Base-by-base conservation (phyloP, 768 basidiomycete species). In the Suillus tomentosus region DNA sequence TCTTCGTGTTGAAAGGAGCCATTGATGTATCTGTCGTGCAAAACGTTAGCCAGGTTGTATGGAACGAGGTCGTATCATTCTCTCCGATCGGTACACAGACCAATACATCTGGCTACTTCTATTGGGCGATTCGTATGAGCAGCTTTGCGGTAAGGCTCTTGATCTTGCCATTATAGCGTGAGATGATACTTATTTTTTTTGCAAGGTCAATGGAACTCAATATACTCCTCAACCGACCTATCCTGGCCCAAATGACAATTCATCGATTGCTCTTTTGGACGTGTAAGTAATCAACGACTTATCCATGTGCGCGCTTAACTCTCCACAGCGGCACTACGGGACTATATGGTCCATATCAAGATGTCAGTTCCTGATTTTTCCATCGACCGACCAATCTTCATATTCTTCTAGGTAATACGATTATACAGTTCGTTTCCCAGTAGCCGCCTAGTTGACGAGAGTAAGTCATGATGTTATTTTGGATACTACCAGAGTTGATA, bases 1-100 rank as follows among this genome's bases (percentile, higher is more conserved):
- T 39, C 34, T 64, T n/a, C 64, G 24, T 34, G 22, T n/a, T 54
- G n/a, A 50, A 2, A 91, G 91, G 91, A n/a, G 92, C 91, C 15
- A 80, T 94, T 48, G 92, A 94, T 73, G 79, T 82, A 1, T 85
- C 87, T 6, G 78, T 93, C 17, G 88, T 94, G 17, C 79, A 74
- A 34, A 84, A 91, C 71, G 72, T 79, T 3, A 86, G 80, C 62
- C 69, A 81, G 19, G 87, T 94, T 36, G 81, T 80, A 57, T 94
- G 92, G 92, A 89, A 88, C 66, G 82, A 85, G 48, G 89, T 94
- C 2, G 84, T 87, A 17, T 83, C 91, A 14, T 94, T 94, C 69
- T 79, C 86, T 22, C 92, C 92, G 5, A 78, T 90, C 63, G 82
- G 79, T 7, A 73, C 78, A 5, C 83, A 85, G 67, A 83, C 77